phyloP scores from a whole-genome alignment of 352 stramenopile genomes.

The Aphanomyces cochlioides region DNA sequence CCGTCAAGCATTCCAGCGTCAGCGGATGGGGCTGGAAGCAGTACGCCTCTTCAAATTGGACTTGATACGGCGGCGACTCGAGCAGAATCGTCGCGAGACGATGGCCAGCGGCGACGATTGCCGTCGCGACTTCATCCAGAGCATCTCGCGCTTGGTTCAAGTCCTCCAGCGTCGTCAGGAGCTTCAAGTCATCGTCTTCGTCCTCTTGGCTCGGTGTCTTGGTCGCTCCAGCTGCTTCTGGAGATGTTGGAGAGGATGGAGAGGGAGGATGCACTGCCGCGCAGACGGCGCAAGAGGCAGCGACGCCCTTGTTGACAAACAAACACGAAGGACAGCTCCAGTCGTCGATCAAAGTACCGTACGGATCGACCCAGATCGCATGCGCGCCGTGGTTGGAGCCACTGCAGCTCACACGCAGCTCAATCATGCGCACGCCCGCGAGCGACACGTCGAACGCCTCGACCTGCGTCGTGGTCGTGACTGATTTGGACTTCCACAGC shows the following conservation, averaged over 20 bases:
- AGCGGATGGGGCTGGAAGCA: constrained; percentile 54
- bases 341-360: constrained; percentile 58
- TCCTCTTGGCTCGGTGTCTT: background rate
- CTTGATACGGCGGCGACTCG: background rate
- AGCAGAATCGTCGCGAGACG: background rate
- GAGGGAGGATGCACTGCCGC: constrained; percentile 25
- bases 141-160: background rate
- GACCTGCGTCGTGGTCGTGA: constrained; percentile 39
- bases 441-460: constrained; percentile 66
- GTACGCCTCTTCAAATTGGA: constrained; percentile 75
- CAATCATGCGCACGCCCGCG: constrained; percentile 62
- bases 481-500: constrained; percentile 71
- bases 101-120: constrained; percentile 31
- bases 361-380: constrained; percentile 77
- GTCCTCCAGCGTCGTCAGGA: background rate
- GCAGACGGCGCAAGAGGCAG: constrained; percentile 52
- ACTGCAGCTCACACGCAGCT: constrained; percentile 59
- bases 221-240: background rate
- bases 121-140: constrained; percentile 33
- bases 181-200: background rate
- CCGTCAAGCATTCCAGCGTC: constrained; percentile 49
- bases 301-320: constrained; percentile 65
- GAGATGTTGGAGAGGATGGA: too few relatives aligned
- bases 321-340: constrained; percentile 64
- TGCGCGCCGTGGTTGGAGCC: constrained; percentile 78